Base-by-base conservation (phyloP, 768 basidiomycete genomes). In the Pleurotus salmoneostramineus region DNA sequence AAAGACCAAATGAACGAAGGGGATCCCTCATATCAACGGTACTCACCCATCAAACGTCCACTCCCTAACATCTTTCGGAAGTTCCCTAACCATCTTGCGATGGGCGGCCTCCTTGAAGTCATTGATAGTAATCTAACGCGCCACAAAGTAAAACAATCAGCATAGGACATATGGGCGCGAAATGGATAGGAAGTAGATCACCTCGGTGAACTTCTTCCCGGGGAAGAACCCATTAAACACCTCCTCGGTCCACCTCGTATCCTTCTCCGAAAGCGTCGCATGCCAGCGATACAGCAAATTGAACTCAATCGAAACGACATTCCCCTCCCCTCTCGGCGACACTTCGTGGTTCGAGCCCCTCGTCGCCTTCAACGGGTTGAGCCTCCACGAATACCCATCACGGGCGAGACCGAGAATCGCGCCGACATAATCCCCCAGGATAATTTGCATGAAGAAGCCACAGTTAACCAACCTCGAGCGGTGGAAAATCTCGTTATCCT, bases 401-500 rank as follows among this genome's bases (percentile, higher is more conserved):
- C 81, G 75, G n/a, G 78, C 81, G 11, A 90, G 78, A 14, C 85
- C 86, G 33, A 92, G 76, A 61, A 92, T 91, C 15, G 81, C 79
- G 14, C 87, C 88, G 14, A 92, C 85, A 60, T 92, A 92, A 66
- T 91, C 89, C 27, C 79, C 79, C 43, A 91, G 73, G 63, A 90
- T 85, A 36, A 87, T 81, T 60, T 85, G 81, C 79, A 88, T 82
- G 63, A 89, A 88, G 63, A 77, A 86, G 3, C 81, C 86, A 54
- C 84, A 85, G 67, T 92, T 92, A 46, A 91, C 83, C 47, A 91
- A 74, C 49, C 90, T 80, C 7, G 88, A 77, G 32, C 87, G 82
- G 58, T 88, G 78, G 72, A 89, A 92, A 47, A 92, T 83, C 63
- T 91, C 90, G 50, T 89, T 84, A 56, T 92, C 91, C 65, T 92